Percentiles rank a stretch among this genome's conserved stretches.
Conservation (phyloP, 1,139 yeast genomes). For the Eremothecium gossypii region DNA sequence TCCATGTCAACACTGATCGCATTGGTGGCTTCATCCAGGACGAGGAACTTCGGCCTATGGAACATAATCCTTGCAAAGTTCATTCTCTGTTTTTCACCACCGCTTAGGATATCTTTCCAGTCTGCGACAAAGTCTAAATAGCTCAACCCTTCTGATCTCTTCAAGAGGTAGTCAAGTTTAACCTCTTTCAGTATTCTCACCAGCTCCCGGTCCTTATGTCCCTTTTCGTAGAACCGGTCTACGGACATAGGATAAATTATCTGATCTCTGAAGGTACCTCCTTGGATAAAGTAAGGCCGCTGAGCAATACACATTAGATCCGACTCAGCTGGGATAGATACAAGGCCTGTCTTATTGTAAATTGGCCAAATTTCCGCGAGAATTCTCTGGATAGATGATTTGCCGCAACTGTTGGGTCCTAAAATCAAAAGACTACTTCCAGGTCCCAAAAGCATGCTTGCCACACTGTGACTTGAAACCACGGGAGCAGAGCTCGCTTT, state of each 20-base stretch:
- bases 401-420: slow-evolving; percentile 87
- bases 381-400: slow-evolving; percentile 76
- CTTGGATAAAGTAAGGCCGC: slow-evolving; percentile 62
- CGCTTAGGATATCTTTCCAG: slow-evolving; percentile 89
- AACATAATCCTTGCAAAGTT: slow-evolving; percentile 82
- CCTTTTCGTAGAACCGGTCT: slow-evolving; percentile 66
- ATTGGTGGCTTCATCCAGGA: slow-evolving; percentile 87
- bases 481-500: not conserved
- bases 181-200: slow-evolving; percentile 65
- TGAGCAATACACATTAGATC: slow-evolving; percentile 76
- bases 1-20: slow-evolving; percentile 91
- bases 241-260: slow-evolving; percentile 77
- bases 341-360: slow-evolving; percentile 55
- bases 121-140: slow-evolving; percentile 45
- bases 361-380: slow-evolving; percentile 91
- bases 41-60: slow-evolving; percentile 72
- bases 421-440: slow-evolving; percentile 69
- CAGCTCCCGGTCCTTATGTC: slow-evolving; percentile 62
- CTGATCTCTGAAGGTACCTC: slow-evolving; percentile 80
- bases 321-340: slow-evolving; percentile 68
- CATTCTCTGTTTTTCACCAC: slow-evolving; percentile 91
- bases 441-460: slow-evolving; percentile 23
- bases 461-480: slow-evolving; percentile 7
- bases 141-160: slow-evolving; percentile 32
- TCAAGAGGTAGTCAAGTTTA: slow-evolving; percentile 66